Evolutionary conservation across 2,329 filamentous ascomycete genomes (phyloP), one percentile per base, ranked within the genome.

Genomic region (Knufia fluminis): DNA sequence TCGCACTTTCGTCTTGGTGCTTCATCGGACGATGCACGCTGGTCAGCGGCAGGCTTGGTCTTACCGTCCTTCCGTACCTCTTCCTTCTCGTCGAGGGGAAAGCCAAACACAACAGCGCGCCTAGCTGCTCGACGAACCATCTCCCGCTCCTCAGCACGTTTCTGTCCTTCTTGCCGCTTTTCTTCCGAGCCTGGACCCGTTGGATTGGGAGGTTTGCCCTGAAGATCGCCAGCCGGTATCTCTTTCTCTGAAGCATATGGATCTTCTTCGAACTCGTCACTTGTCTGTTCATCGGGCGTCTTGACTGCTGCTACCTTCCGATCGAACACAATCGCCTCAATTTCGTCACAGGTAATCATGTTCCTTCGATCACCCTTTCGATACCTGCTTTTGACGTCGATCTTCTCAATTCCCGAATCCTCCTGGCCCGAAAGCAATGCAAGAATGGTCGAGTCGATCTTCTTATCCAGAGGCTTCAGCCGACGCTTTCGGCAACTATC

Each of bases 401-500:
- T 53, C 46, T 62, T 47, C 58, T 70, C 33, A 60, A 63, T 48
- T 61, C 66, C 51, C 55, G 62, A 46, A 40, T 57, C 16, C 48
- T 60, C 32, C 56, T 61, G 58, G 38, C 60, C 69, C 22, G 68
- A 63, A 2, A 72, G 59, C 1, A 71, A 53, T 2, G 63, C 62
- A 8, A 51, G 49, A 26, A 52, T 55, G 4, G 31, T 44, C 24
- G 17, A 32, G 44, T 80, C 77, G 38, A 81, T 77, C 49, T 71
- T 70, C 2, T 69, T 67, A 56, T 80, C 78, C 12, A 71, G 52
- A 6, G 66, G 66, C 0, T 71, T 67, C 0, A 73, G 74, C 57
- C 78, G 80, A 32, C 68, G 68, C 28, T 67, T 68, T 17, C 75
- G 68, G 55, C 78, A 82, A 32, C 73, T 66, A 40, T 71, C 66